Base-by-base conservation (phyloP, 2,329 filamentous ascomycete genomes). In the Exophiala viscosa region DNA sequence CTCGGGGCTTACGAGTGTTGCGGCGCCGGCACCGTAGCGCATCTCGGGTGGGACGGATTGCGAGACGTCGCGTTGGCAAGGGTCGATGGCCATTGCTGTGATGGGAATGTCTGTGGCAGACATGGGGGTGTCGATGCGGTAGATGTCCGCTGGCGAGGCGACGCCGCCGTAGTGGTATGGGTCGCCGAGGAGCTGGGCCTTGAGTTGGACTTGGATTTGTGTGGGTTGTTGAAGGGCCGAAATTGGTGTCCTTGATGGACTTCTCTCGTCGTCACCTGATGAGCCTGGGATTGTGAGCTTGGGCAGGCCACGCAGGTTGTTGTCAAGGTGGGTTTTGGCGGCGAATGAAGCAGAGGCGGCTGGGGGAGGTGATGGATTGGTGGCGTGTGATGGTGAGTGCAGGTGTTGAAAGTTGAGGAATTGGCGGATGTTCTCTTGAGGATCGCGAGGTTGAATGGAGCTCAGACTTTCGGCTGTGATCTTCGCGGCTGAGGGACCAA, bases 41-140 rank as follows among this genome's bases (percentile, higher is more conserved):
- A 96, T 96, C 72, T 95, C 85, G 5, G 92, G 92, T 39, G 92
- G 92, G 0, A 96, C 92, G 4, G 91, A 96, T 69, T 96, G 90
- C 20, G 90, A 95, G 42, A 79, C 76, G 65, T 93, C 86, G 45
- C 92, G 86, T 40, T 86, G 79, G 31, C 95, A 77, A 5, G 88
- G 88, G 0, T 86, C 88, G 13, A 83, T 64, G 1, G 83, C 82
- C 39, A 91, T 76, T 2, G 85, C 80, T 1, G 88, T 93, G 54
- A 95, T 73, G 0, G 92, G 91, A 10, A 91, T 84, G 67, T 96
- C 92, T 78, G 92, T 86, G 65, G 95, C 90, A 2, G 91, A 95
- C 68, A 91, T 88, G 13, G 91, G 90, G 0, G 89, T 95, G n/a
- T 83, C 86, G 59, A 89, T 85, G 49, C 88, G 84, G 71, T 90